These are phyloP conservation scores for Knufia fluminis DNA, from an alignment of 2,329 filamentous ascomycete genomes.

Conservation along the genomic window DNA sequence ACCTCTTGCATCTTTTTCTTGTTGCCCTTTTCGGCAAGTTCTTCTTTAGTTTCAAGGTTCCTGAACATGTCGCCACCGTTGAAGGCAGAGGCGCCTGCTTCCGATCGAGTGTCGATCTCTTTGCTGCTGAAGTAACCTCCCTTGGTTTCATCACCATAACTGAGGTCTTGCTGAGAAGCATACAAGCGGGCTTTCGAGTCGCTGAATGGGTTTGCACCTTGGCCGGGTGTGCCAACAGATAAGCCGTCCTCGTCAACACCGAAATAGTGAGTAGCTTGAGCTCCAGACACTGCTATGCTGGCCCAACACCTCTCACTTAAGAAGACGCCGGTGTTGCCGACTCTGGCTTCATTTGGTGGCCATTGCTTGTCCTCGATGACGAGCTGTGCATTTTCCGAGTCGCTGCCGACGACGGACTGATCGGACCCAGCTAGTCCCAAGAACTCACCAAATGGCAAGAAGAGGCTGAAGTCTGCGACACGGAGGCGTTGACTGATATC, in stretches of 20 bases:
- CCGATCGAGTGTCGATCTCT: conserved; percentile 76
- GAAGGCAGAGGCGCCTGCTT: conserved; percentile 84
- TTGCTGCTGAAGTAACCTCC: conserved; percentile 73
- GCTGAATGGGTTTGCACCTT: conserved; percentile 28
- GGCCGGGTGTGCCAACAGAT: conserved; percentile 49
- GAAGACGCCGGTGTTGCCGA: conserved; percentile 90
- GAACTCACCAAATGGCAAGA: conserved; percentile 93
- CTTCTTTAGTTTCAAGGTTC: conserved; percentile 84
- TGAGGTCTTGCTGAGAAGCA: conserved; percentile 39
- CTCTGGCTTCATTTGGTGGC: conserved; percentile 81
- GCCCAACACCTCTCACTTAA: conserved; percentile 94
- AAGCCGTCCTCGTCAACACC: conserved; percentile 53
- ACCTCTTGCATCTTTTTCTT: conserved; percentile 85
- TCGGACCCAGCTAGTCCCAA: conserved; percentile 79
- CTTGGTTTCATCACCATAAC: conserved; percentile 64
- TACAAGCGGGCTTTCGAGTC: conserved; percentile 51
- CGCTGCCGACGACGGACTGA: conserved; percentile 77
- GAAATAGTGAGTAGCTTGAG: conserved; percentile 34
- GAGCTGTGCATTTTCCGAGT: conserved; percentile 81
- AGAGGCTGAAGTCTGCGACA: conserved; percentile 90
- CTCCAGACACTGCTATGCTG: conserved; percentile 65
- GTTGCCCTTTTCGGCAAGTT: conserved; percentile 91
- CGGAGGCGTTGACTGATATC: conserved; percentile 91
- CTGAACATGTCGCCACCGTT: conserved; percentile 96
- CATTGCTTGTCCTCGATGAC: conserved; percentile 88